Conservation (phyloP, 352 stramenopile genomes). For the Phytophthora lateralis region DNA sequence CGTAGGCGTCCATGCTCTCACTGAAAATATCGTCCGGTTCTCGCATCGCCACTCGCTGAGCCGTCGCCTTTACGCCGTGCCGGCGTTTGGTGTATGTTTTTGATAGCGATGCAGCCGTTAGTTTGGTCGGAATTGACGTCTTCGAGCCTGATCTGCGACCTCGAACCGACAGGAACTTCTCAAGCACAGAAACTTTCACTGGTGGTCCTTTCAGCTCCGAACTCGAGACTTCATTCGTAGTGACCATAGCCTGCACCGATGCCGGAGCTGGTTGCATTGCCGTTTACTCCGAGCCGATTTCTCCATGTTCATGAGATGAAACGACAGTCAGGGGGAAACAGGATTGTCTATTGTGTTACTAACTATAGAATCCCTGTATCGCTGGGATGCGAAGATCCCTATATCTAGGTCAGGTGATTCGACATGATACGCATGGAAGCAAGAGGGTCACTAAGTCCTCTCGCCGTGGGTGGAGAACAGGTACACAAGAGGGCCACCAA, state of each 20-base stretch:
- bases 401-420: no score
- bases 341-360: no score
- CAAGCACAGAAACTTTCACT: conserved; percentile 20
- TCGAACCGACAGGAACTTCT: conserved; percentile 21
- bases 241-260: not conserved
- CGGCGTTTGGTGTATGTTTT: conserved; percentile 48
- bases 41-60: conserved; percentile 41
- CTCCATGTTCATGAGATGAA: no score
- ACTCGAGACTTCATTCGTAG: not conserved
- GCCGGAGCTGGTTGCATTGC: not conserved
- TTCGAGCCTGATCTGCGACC: conserved; percentile 6
- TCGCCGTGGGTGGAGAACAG: no score
- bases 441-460: no score
- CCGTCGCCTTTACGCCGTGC: conserved; percentile 34
- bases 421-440: no score
- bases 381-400: no score
- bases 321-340: no score
- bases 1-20: conserved; percentile 59
- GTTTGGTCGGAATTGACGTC: conserved; percentile 5
- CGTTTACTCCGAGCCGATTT: no score
- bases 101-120: conserved; percentile 30
- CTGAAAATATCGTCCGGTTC: conserved; percentile 43
- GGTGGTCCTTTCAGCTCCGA: not conserved
- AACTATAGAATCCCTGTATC: no score
- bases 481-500: no score